Base-by-base conservation (phyloP, 192 early-diverging fungal genomes). In the Mortierella antarctica region DNA sequence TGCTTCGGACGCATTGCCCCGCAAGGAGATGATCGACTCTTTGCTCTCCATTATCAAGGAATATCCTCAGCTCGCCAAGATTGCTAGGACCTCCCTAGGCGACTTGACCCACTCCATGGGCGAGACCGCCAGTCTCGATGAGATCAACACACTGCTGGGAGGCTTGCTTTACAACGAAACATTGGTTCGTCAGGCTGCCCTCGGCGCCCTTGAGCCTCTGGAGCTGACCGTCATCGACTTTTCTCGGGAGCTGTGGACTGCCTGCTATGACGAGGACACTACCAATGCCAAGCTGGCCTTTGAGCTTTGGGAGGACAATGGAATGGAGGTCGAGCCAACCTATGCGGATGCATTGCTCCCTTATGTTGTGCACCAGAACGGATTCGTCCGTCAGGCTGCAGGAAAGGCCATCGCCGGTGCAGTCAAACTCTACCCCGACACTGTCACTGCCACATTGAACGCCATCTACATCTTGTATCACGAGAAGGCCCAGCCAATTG, bases 191-290 rank as follows among this genome's bases (percentile, higher is more conserved):
- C 83, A 91, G 56, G 86, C 89, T 18, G 89, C 88, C 41, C 72
- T 95, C 12, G 71, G 87, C 31, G 92, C 86, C 5, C 74, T 96
- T 6, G 88, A 91, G n/a, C 69, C 80, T 21, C 56, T 89, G 53
- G 88, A 91, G 64, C 67, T 89, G 50, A 82, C 90, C 7, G 67
- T 87, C 13, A 86, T 89, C 31, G 83, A 86, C 48, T 92, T 91
- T 80, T 91, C 89, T 41, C 76, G 86, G 13, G 85, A 91, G 53
- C 83, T 96, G 39, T 96, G 93, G 94, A 70, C 91, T 45, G 83
- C 87, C 13, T 86, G 87, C 39, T 90, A 87, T 70, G 95, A 96
- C 73, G 81, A 85, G 0, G 93, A 92, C 49, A 69, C 65, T 13
- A 83, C 86, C 49, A 85, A 86, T 52, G 83, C 82, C 4, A 86